Percentiles rank a stretch among this genome's conserved stretches.
Evolutionary conservation across 805 yeast species (phyloP).

Genomic region (Lipomyces starkeyi): DNA sequence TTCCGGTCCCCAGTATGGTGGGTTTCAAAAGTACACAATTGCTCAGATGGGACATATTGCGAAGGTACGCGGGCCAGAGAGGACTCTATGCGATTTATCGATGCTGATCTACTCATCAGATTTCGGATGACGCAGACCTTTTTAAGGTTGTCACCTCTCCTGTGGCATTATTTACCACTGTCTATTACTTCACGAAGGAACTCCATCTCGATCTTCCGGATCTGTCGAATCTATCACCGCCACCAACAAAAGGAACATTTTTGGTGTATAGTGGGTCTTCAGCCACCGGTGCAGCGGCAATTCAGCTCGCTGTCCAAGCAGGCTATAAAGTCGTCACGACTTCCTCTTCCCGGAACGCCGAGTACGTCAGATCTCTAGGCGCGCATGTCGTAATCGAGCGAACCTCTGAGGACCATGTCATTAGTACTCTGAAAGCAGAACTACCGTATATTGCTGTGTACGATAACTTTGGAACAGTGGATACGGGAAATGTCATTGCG

Average conservation of each 20-base stretch:
- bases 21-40: conserved; percentile 5
- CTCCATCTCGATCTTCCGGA: conserved; percentile 12
- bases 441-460: neutral
- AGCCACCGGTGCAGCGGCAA: conserved; percentile 9
- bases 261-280: neutral
- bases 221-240: conserved; percentile 12
- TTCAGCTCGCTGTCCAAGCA: conserved; percentile 5
- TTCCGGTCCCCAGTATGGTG: neutral
- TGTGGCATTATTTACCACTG: neutral
- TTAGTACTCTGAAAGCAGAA: neutral
- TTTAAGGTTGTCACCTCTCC: neutral
- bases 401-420: neutral
- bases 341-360: neutral
- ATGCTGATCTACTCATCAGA: neutral
- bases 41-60: conserved; percentile 5
- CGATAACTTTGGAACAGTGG: conserved; percentile 4
- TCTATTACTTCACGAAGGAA: conserved; percentile 1
- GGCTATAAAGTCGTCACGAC: conserved; percentile 9
- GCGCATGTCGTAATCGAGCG: conserved; percentile 7
- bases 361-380: neutral
- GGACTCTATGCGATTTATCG: neutral
- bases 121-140: neutral
- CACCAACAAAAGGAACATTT: neutral
- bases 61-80: neutral
- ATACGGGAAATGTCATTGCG: neutral